Evolutionary conservation across 2,329 filamentous ascomycete genomes (phyloP).

Genomic region (Raffaelea ambrosiae): DNA sequence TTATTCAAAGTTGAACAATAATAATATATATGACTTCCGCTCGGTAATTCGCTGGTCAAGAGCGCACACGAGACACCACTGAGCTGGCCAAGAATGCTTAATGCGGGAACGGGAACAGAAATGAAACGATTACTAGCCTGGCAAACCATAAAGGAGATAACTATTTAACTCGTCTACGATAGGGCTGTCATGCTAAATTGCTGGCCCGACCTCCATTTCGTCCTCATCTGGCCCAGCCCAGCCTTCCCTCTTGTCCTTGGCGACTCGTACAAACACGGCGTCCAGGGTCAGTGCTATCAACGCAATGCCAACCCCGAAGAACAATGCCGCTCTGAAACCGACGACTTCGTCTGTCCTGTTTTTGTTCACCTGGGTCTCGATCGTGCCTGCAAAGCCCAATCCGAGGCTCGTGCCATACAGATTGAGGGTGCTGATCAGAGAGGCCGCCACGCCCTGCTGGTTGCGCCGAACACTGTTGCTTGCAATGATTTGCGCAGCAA

Average conservation of each 20-base stretch:
- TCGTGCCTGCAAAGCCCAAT: conserved; percentile 56
- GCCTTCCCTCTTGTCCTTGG: conserved; percentile 28
- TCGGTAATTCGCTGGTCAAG: no score
- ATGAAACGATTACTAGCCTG: no score
- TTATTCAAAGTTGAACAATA: no score
- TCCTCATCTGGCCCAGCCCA: conserved; percentile 23
- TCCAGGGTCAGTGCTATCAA: conserved; percentile 24
- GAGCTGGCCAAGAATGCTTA: no score
- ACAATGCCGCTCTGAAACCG: conserved; percentile 30
- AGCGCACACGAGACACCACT: no score
- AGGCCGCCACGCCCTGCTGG: conserved; percentile 38
- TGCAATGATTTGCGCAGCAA: conserved; percentile 51
- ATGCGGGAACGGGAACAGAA: no score
- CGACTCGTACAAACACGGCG: conserved; percentile 28
- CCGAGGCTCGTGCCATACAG: conserved; percentile 61
- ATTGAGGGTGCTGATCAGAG: conserved; percentile 53
- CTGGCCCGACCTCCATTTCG: no score
- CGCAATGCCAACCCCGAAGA: conserved; percentile 29
- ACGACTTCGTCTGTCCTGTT: conserved; percentile 9
- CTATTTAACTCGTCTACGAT: no score
- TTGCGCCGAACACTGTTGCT: conserved; percentile 38
- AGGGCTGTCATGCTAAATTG: no score
- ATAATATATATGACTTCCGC: no score
- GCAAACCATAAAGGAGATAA: no score
- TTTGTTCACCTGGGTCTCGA: conserved; percentile 36